These are phyloP conservation scores for Coemansia umbellata DNA, from an alignment of 192 early-diverging fungal species.

Conservation along the genomic window DNA sequence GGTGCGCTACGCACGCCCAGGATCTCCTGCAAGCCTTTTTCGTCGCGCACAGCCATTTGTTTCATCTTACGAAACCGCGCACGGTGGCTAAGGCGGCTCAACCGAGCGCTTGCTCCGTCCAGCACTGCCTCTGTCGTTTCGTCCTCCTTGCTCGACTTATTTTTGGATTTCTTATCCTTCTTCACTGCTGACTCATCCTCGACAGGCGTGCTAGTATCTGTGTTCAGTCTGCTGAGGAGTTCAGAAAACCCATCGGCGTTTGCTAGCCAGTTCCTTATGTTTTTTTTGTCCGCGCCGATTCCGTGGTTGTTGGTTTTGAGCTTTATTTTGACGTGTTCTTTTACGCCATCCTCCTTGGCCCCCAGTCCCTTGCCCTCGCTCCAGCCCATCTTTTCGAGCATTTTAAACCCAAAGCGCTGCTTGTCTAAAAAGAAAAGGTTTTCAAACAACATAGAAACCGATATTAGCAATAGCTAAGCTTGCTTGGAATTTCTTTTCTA, in stretches of 20 bases:
- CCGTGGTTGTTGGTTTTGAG: slow-evolving; percentile 87
- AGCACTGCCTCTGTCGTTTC: background rate
- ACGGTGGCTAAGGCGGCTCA: slow-evolving; percentile 25
- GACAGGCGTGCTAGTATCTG: slow-evolving; percentile 41
- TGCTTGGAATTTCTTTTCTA: background rate
- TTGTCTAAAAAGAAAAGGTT: too few relatives aligned
- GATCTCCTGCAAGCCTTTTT: slow-evolving; percentile 49
- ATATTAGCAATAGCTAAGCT: background rate
- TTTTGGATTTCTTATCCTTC: slow-evolving; percentile 3
- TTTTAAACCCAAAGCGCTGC: slow-evolving; percentile 79
- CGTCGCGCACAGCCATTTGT: slow-evolving; percentile 36
- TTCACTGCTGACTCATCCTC: slow-evolving; percentile 2
- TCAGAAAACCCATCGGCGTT: slow-evolving; percentile 82
- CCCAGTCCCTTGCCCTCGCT: slow-evolving; percentile 89
- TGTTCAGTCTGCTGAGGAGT: slow-evolving; percentile 77
- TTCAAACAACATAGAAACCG: background rate
- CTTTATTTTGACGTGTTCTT: slow-evolving; percentile 81
- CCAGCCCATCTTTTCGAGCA: slow-evolving; percentile 98
- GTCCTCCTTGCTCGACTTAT: slow-evolving; percentile 19
- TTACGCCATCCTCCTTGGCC: slow-evolving; percentile 75
- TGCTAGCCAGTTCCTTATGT: slow-evolving; percentile 91
- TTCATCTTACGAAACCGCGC: slow-evolving; percentile 47
- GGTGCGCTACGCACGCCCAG: slow-evolving; percentile 31
- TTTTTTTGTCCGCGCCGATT: slow-evolving; percentile 83
- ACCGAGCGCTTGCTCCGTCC: slow-evolving; percentile 4